Evolutionary conservation across 2,329 filamentous ascomycete genomes (phyloP).

Genomic region (Coniochaeta sp.): DNA sequence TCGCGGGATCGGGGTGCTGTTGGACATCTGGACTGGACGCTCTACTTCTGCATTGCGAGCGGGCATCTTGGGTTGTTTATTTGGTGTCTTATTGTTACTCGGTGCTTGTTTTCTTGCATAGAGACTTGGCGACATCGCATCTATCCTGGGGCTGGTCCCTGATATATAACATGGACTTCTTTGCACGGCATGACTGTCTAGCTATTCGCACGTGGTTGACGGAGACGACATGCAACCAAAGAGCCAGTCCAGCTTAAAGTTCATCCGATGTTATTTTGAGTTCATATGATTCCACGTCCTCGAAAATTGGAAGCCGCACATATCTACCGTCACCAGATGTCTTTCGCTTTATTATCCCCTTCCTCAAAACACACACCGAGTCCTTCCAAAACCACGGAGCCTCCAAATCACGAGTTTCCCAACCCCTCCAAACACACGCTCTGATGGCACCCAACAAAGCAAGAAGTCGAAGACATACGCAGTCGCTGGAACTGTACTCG

Average conservation of each 20-base stretch:
- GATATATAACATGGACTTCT: not conserved
- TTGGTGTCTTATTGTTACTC: not conserved
- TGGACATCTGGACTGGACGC: not conserved
- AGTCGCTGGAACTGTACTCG: not conserved
- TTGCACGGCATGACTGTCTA: not conserved
- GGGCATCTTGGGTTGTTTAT: not conserved
- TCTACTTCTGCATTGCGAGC: conserved; percentile 2
- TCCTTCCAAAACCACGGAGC: not conserved
- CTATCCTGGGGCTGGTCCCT: not conserved
- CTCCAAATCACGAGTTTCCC: not conserved
- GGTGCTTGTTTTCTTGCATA: not conserved
- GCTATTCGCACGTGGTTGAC: not conserved
- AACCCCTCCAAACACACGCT: not conserved
- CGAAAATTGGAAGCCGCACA: not conserved
- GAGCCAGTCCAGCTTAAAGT: not conserved
- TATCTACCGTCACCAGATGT: not conserved
- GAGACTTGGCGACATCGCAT: not conserved
- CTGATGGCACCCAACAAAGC: not conserved
- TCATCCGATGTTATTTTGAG: not conserved
- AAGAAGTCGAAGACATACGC: not conserved
- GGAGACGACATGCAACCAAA: not conserved
- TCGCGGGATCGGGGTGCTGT: not conserved
- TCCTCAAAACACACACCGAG: not conserved
- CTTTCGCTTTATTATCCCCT: not conserved
- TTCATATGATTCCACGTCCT: not conserved